Conservation (phyloP, 2,329 filamentous ascomycete species). For the Aspergillus costaricaensis region DNA sequence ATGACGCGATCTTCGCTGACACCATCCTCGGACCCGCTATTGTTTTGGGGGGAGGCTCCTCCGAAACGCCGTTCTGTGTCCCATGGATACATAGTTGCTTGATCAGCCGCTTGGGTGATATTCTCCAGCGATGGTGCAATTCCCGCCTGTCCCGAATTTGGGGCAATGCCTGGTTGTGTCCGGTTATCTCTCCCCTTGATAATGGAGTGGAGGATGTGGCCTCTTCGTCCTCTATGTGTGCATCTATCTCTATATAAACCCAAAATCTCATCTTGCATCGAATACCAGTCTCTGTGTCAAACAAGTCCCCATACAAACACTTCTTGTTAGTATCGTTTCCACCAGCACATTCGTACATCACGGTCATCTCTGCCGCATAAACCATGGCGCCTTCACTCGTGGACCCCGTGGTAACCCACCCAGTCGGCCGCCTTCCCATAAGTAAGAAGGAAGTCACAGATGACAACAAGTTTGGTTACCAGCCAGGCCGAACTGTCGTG, state of each 20-base stretch:
- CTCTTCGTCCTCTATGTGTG: background rate
- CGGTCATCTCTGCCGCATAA: background rate
- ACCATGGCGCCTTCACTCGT: constrained; percentile 37
- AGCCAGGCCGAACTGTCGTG: constrained; percentile 51
- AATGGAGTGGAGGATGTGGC: background rate
- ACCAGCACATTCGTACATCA: background rate
- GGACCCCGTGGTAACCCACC: constrained; percentile 24
- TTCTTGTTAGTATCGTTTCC: background rate
- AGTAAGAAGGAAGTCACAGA: constrained; percentile 21
- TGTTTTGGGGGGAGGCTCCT: background rate
- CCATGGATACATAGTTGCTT: background rate
- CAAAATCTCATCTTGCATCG: background rate
- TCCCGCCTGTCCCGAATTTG: constrained; percentile 18
- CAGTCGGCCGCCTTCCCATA: constrained; percentile 17
- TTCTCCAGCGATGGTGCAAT: constrained; percentile 34
- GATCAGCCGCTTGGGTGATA: constrained; percentile 27
- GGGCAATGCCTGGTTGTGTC: constrained; percentile 14
- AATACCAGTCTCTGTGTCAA: background rate
- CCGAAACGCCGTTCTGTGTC: background rate
- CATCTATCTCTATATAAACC: constrained; percentile 5
- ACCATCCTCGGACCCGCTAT: background rate
- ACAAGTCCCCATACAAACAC: background rate
- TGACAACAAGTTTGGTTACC: constrained; percentile 44
- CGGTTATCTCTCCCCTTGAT: constrained; percentile 2
- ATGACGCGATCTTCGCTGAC: constrained; percentile 10